A percentile compares a stretch with the other conserved stretches of the same genome.
Evolutionary conservation across 1,284 basidiomycete species (phyloP).

Genomic region (Naganishia sp.): DNA sequence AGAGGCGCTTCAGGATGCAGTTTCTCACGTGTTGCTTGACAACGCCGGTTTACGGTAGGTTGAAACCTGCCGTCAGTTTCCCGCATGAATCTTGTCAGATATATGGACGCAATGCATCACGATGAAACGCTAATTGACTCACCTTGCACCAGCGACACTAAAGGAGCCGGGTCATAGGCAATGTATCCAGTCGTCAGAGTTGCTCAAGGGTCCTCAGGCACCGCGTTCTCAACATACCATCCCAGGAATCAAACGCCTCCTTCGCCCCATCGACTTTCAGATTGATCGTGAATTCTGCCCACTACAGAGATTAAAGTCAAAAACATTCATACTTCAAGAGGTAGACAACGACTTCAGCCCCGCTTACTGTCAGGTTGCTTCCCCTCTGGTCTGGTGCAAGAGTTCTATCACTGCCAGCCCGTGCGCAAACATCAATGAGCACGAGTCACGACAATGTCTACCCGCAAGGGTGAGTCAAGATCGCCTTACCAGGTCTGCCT

Average conservation of each 20-base stretch:
- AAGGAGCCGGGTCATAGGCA: no score
- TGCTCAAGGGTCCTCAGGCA: no score
- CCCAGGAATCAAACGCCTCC: neutral
- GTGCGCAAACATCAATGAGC: no score
- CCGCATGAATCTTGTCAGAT: neutral
- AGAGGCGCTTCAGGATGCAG: neutral
- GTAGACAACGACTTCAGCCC: neutral
- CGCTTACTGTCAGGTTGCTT: slow-evolving; percentile 5
- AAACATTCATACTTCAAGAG: no score
- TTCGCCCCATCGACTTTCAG: neutral
- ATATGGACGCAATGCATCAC: neutral
- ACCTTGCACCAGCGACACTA: slow-evolving; percentile 12
- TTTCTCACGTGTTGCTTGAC: neutral
- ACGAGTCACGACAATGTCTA: neutral
- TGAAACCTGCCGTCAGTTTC: neutral
- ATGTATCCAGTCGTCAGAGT: no score
- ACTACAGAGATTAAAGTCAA: neutral
- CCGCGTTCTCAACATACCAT: neutral
- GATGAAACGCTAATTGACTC: neutral
- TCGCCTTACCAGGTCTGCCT: slow-evolving; percentile 3
- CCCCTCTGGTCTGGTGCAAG: neutral
- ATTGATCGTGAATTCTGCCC: slow-evolving; percentile 4
- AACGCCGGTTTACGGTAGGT: neutral
- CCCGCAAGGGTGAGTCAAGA: neutral
- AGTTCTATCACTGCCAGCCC: neutral